Percentiles rank a stretch among this genome's conserved stretches.
Conservation (phyloP, 371 early-diverging fungal species). For the Phascolomyces articulosus region DNA sequence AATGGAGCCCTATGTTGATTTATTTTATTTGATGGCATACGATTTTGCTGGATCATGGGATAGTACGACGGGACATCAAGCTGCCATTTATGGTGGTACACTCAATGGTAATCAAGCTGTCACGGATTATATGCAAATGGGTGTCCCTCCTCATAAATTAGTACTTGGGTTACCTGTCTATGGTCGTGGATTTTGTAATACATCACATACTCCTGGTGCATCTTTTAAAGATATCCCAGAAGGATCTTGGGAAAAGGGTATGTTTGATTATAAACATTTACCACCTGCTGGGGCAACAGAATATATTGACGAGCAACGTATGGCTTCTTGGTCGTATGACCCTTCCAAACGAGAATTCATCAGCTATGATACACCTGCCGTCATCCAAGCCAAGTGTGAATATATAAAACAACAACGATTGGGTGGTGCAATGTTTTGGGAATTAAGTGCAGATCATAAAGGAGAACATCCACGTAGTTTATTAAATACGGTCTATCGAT, state of each 20-base stretch:
- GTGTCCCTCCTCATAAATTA: conserved; percentile 76
- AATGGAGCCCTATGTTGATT: conserved; percentile 70
- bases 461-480: conserved; percentile 44
- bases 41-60: conserved; percentile 85
- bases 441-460: conserved; percentile 68
- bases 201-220: conserved; percentile 9
- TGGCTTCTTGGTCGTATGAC: conserved; percentile 81
- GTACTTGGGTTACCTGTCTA: conserved; percentile 79
- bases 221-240: conserved; percentile 65
- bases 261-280: conserved; percentile 75
- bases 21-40: conserved; percentile 83
- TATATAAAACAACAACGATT: conserved; percentile 69
- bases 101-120: conserved; percentile 68
- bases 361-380: conserved; percentile 81
- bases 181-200: conserved; percentile 75
- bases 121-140: conserved; percentile 61
- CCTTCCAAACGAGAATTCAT: conserved; percentile 66
- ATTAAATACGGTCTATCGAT: conserved; percentile 37
- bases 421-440: conserved; percentile 90
- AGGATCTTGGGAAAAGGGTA: conserved; percentile 87
- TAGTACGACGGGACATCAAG: conserved; percentile 75
- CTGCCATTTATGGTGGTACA: conserved; percentile 71
- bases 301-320: conserved; percentile 66
- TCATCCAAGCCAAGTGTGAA: conserved; percentile 73
- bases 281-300: conserved; percentile 68